Conservation (phyloP, 2,329 filamentous ascomycete species). For the Aspergillus quadricinctus region DNA sequence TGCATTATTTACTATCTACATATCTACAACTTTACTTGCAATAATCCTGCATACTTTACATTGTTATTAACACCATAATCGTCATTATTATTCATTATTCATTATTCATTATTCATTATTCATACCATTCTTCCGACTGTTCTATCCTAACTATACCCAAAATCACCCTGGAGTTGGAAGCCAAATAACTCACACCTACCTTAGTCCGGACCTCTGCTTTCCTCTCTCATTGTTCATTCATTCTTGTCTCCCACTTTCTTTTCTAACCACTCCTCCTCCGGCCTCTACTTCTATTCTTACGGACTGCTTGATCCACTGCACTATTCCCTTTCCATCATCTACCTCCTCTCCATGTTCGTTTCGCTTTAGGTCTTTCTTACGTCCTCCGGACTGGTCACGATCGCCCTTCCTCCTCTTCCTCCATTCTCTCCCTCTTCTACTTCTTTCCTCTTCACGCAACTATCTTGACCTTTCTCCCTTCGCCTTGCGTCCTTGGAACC, state of each 20-base stretch:
- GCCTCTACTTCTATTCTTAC: not conserved
- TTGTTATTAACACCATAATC: not conserved
- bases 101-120: not conserved
- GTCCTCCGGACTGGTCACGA: not conserved
- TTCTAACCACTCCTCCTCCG: not conserved
- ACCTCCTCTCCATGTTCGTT: not conserved
- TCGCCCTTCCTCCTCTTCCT: not conserved
- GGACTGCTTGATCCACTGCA: conserved; percentile 1
- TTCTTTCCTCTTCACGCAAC: not conserved
- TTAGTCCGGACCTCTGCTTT: not conserved
- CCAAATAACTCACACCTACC: conserved; percentile 1
- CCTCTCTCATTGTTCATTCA: not conserved
- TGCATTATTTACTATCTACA: not conserved
- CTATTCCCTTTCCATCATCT: conserved; percentile 3
- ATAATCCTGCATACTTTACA: not conserved
- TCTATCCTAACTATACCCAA: not conserved
- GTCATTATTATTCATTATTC: too few relatives aligned
- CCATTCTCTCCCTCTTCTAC: not conserved
- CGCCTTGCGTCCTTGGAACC: not conserved
- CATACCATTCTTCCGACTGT: not conserved
- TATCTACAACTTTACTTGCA: not conserved
- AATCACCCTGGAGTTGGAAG: not conserved
- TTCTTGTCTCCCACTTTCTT: not conserved
- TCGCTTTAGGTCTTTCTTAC: not conserved
- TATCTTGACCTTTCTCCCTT: not conserved